Evolutionary conservation across 2,329 filamentous ascomycete species (phyloP).

Genomic region (Trichoderma oligosporum): DNA sequence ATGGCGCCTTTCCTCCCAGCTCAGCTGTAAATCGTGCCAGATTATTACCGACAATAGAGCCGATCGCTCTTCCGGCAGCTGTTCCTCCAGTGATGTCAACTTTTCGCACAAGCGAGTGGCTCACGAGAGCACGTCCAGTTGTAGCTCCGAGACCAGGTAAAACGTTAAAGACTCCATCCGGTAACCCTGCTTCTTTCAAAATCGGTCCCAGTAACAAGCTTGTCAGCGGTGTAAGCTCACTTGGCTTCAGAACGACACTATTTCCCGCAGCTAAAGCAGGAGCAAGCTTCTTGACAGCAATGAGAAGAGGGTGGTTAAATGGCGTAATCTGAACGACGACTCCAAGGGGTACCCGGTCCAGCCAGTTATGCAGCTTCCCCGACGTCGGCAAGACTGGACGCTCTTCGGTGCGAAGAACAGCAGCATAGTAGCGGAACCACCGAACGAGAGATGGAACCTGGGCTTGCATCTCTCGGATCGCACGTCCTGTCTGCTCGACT

Average conservation of each 20-base stretch:
- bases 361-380: constrained; percentile 56
- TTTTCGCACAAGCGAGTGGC: constrained; percentile 55
- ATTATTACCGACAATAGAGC: constrained; percentile 61
- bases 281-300: constrained; percentile 57
- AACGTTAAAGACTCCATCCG: constrained; percentile 65
- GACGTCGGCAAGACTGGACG: constrained; percentile 61
- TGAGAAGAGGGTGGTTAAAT: constrained; percentile 57
- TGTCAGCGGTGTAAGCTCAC: constrained; percentile 59
- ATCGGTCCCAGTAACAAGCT: constrained; percentile 58
- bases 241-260: constrained; percentile 58
- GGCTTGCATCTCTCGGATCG: constrained; percentile 65
- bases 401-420: constrained; percentile 64
- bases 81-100: constrained; percentile 76
- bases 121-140: constrained; percentile 52
- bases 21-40: constrained; percentile 68
- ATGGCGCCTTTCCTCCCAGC: constrained; percentile 67
- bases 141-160: constrained; percentile 51
- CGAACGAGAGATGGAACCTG: constrained; percentile 63
- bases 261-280: constrained; percentile 59
- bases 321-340: constrained; percentile 56
- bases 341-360: constrained; percentile 53
- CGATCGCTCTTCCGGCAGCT: constrained; percentile 63
- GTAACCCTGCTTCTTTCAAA: constrained; percentile 64
- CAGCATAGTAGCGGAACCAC: constrained; percentile 70
- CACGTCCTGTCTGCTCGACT: constrained; percentile 64